Base-by-base conservation (phyloP, 1,284 basidiomycete species). In the Ceraceosorus guamensis region DNA sequence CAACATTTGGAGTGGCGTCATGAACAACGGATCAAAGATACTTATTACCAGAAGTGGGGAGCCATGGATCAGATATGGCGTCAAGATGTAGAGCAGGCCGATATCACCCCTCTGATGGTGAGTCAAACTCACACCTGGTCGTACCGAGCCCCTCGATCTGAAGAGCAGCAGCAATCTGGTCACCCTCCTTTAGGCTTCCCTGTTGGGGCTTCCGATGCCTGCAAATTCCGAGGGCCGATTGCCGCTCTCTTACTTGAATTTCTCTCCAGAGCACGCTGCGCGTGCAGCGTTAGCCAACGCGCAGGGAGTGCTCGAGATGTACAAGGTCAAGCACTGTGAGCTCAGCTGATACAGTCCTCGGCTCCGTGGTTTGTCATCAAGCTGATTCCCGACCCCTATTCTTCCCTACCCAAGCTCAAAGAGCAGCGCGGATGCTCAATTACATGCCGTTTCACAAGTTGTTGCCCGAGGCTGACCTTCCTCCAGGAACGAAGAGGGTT, bases 241-340 rank as follows among this genome's bases (percentile, higher is more conserved):
- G 31, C 77, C 77, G 0, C 57, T 75, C 32, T 63, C 68, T 11
- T 70, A 77, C 39, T 50, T 78, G 11, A 66, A 71, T 34, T 54
- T 67, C 1, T 44, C 66, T 0, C 57, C 68, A 37, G 86, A 77
- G 51, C 72, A 77, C 33, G 77, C 80, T 48, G 87, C 87, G 2
- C 76, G 78, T 37, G 82, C 82, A n/a, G 82, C 83, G 6, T 76
- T 87, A 6, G 82, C 85, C 4, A 91, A 91, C 72, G 84, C 87
- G 0, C 82, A 84, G 80, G 84, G 86, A 52, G 81, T 91, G 14
- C 68, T 89, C 44, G 88, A 91, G 61, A 87, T 91, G 63, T 91
- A 89, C 73, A 79, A 81, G 34, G 80, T 87, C 48, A 91, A 91
- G 70, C 84, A 89, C 66, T 81, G 87, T 87, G 65, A 60, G 44